Conservation (phyloP, 164 flowering plant species). For the Kalanchoe fedtschenkoi region DNA sequence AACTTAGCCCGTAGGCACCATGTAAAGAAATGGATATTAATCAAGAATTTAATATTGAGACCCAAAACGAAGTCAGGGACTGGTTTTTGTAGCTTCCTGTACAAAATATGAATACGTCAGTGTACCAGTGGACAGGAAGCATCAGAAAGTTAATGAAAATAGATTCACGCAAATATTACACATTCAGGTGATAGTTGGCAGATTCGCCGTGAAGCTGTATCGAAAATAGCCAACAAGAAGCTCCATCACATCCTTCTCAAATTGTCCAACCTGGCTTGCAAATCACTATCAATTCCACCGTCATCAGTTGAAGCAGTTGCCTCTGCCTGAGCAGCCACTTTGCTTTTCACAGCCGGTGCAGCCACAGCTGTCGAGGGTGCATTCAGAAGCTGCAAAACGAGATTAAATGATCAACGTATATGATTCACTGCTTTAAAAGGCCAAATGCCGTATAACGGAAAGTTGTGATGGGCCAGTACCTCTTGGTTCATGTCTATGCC, state of each 20-base stretch:
- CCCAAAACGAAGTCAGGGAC: too few species aligned
- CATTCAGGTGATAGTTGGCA: neutral
- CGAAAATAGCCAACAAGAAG: neutral
- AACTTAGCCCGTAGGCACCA: too few species aligned
- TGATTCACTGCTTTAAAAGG: neutral
- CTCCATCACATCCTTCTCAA: conserved; percentile 59
- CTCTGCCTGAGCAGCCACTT: conserved; percentile 63
- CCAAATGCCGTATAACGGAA: neutral
- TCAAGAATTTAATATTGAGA: too few species aligned
- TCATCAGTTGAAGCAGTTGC: conserved; percentile 27
- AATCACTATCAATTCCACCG: conserved; percentile 51
- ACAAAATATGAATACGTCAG: too few species aligned
- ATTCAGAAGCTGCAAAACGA: conserved; percentile 46
- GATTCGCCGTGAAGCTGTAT: conserved; percentile 4
- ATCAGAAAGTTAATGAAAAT: neutral
- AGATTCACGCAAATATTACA: conserved; percentile 4
- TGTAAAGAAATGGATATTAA: too few species aligned
- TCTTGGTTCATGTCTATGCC: conserved; percentile 65
- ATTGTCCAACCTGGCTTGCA: conserved; percentile 76
- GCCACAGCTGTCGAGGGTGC: conserved; percentile 63
- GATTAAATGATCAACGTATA: conserved; percentile 1
- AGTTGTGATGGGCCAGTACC: conserved; percentile 34
- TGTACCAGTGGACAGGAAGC: too few species aligned
- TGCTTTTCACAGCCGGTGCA: conserved; percentile 46
- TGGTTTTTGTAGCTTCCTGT: too few species aligned